Percentiles rank a stretch among this genome's conserved stretches.
Conservation (phyloP, 139 green algal genomes). For the Chlorella sp. region DNA sequence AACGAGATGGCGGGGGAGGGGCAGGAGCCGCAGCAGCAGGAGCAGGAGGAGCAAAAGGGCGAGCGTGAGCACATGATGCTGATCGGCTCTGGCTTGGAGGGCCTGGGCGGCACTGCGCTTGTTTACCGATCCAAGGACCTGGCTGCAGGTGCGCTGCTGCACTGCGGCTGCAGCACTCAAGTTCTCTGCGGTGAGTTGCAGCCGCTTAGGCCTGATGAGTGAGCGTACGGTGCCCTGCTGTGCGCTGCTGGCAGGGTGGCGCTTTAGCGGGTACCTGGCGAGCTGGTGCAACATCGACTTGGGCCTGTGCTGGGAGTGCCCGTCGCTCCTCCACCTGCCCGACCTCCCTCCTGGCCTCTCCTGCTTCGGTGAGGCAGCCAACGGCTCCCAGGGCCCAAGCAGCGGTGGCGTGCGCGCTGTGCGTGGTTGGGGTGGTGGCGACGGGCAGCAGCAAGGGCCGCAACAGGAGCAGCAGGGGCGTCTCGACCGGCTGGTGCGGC, state of each 20-base stretch:
- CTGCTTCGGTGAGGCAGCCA: neutral
- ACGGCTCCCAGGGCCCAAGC: too few species aligned
- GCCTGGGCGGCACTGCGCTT: constrained; percentile 39
- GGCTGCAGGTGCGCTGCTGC: neutral
- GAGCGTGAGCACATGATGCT: constrained; percentile 23
- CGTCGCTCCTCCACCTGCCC: constrained; percentile 37
- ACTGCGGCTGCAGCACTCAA: too few species aligned
- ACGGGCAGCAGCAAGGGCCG: too few species aligned
- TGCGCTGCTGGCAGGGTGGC: constrained; percentile 34
- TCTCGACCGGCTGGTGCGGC: neutral
- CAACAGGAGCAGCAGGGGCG: neutral
- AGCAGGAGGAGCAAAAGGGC: too few species aligned
- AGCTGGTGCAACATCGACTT: constrained; percentile 27
- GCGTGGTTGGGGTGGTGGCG: too few species aligned
- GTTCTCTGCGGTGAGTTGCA: neutral
- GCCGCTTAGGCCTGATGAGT: neutral
- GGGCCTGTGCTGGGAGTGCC: constrained; percentile 56
- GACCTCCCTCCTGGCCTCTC: constrained; percentile 9
- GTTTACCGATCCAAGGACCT: constrained; percentile 35
- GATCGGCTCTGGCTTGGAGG: constrained; percentile 42
- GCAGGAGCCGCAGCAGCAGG: too few species aligned
- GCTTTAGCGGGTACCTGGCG: constrained; percentile 35
- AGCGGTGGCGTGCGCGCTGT: too few species aligned
- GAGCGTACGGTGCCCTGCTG: neutral
- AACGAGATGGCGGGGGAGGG: too few species aligned